These are phyloP conservation scores for Daldinia childiae DNA, from an alignment of 495 filamentous ascomycete genomes.

Conservation along the genomic window DNA sequence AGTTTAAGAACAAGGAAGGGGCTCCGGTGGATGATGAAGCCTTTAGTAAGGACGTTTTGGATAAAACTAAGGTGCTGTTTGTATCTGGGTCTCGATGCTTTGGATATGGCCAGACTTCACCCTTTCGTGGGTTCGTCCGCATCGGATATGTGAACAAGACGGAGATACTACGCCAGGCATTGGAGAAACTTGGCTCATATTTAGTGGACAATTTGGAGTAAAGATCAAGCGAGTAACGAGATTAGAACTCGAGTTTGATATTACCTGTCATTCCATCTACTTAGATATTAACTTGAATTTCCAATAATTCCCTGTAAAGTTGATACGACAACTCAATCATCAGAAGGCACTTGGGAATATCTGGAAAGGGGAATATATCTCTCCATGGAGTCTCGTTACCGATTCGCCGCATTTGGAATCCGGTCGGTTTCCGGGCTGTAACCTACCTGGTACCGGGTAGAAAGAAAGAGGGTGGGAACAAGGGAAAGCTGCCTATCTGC, in stretches of 20 bases:
- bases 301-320: no score
- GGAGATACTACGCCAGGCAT: slow-evolving; percentile 70
- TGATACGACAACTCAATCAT: no score
- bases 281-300: background rate
- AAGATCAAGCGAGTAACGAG: background rate
- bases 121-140: slow-evolving; percentile 82
- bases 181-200: slow-evolving; percentile 70
- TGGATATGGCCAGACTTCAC: slow-evolving; percentile 61
- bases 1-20: slow-evolving; percentile 70
- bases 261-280: background rate
- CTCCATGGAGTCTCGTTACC: background rate
- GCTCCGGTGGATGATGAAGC: slow-evolving; percentile 73
- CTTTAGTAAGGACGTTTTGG: slow-evolving; percentile 75
- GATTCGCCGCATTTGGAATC: background rate
- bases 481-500: slow-evolving; percentile 24
- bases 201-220: slow-evolving; percentile 51
- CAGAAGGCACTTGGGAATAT: background rate
- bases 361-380: background rate
- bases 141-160: slow-evolving; percentile 83
- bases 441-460: slow-evolving; percentile 22
- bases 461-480: slow-evolving; percentile 5
- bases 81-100: slow-evolving; percentile 81
- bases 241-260: background rate
- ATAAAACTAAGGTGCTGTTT: slow-evolving; percentile 80
- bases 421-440: background rate